Percentiles rank a stretch among this genome's conserved stretches.
These are phyloP conservation scores for Barbatosphaeria neglecta DNA, from an alignment of 495 filamentous ascomycete genomes.

Conservation along the genomic window DNA sequence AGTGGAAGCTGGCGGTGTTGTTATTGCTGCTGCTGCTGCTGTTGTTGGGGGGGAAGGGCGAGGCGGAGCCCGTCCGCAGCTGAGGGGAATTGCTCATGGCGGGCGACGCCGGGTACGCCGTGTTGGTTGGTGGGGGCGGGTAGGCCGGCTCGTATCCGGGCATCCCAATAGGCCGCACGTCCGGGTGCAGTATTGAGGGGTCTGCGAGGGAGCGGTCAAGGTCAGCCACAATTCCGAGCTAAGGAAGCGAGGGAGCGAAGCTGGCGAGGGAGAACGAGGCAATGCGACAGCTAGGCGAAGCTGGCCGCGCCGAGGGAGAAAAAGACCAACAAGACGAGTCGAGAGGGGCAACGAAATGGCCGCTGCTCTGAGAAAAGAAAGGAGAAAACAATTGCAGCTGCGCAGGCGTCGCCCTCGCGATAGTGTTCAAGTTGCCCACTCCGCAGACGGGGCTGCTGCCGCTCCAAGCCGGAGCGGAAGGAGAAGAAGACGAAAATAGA, in stretches of 20 bases:
- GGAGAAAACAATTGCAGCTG: constrained; percentile 16
- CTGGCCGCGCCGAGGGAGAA: constrained; percentile 8
- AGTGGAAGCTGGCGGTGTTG: constrained; percentile 17
- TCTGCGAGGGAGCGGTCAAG: constrained; percentile 18
- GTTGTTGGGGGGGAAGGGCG: constrained; percentile 30
- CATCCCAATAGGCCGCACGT: constrained; percentile 35
- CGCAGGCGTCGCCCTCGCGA: constrained; percentile 10
- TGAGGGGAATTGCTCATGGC: constrained; percentile 35
- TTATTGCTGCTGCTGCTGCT: no score
- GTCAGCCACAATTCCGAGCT: constrained; percentile 20
- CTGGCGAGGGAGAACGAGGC: no score
- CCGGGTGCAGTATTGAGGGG: constrained; percentile 37
- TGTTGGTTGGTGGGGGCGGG: constrained; percentile 19
- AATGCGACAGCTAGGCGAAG: neutral
- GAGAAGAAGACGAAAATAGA: constrained; percentile 34
- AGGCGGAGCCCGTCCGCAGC: constrained; percentile 30
- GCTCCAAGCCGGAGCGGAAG: constrained; percentile 15
- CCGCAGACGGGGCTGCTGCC: constrained; percentile 14
- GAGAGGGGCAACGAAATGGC: constrained; percentile 49
- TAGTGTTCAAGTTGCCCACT: constrained; percentile 3
- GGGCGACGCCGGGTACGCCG: constrained; percentile 31
- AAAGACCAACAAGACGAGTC: constrained; percentile 53
- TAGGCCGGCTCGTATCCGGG: constrained; percentile 29
- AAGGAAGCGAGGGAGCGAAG: no score
- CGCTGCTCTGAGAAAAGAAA: constrained; percentile 47